Base-by-base conservation (phyloP, 1,284 basidiomycete species). In the Malassezia nana region DNA sequence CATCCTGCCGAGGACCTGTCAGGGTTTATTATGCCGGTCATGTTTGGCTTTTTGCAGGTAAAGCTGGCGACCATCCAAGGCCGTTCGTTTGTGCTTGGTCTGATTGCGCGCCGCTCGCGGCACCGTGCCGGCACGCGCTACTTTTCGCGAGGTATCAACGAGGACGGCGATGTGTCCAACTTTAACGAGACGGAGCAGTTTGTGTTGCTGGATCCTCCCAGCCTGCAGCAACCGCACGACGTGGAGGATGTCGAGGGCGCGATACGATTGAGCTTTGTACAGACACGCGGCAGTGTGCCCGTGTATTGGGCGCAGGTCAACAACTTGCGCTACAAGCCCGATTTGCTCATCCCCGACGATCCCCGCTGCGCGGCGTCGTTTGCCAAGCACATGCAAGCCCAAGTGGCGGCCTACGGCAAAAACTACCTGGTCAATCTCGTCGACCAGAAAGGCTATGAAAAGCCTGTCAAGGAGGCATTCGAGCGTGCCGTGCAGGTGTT, bases 261-360 rank as follows among this genome's bases (percentile, higher is more conserved):
- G 63, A 87, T 67, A 22, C 58, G 87, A 74, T 88, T 87, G 62
- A 67, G 77, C 55, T 77, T 72, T 56, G 86, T 94, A 10, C 94
- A 99, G 77, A 89, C 86, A 49, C 81, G 94, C 63, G 94, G 94
- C 8, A 90, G 87, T 63, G 84, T 92, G 9, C 94, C 94, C 2
- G 77, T 98, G 16, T 96, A 85, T 75, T 98, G 94, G 94, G 88
- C 89, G 2, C 92, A 99, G 76, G 79, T 99, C 69, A 96, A 92
- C 76, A 98, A 89, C 44, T 74, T 99, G 59, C 81, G 90, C 60
- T 98, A 98, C 77, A 94, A 91, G 75, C 94, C 94, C 7, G 94
- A 98, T 75, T 77, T 99, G 54, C 87, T 91, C 76, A 82, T 98
- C 61, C 96, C 96, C 89, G 89, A 95, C 52, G 76, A 87, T 33